Evolutionary conservation across 2,329 filamentous ascomycete genomes (phyloP).

Genomic region (Cordyceps pruinosa): DNA sequence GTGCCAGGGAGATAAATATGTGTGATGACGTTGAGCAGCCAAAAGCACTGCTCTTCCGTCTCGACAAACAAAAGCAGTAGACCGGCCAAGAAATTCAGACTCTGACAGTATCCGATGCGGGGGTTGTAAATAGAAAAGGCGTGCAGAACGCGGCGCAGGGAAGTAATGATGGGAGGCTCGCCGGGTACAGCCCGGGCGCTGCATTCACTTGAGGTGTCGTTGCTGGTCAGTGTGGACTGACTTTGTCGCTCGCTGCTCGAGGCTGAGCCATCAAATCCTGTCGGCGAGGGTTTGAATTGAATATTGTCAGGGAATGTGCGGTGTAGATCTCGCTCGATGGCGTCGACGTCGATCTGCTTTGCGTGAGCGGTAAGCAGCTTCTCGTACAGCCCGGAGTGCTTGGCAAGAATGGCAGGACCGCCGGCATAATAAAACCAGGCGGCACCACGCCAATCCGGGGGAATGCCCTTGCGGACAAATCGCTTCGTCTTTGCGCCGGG

Average conservation of each 20-base stretch:
- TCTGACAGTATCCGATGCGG: conserved; percentile 90
- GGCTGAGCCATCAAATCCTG: conserved; percentile 22
- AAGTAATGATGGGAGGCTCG: conserved; percentile 73
- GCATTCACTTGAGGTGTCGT: conserved; percentile 25
- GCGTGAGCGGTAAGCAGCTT: conserved; percentile 58
- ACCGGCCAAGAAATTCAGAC: conserved; percentile 88
- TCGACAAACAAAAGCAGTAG: conserved; percentile 81
- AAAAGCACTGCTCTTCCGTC: conserved; percentile 85
- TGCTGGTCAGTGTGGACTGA: conserved; percentile 31
- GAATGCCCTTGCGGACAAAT: conserved; percentile 88
- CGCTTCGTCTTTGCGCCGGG: conserved; percentile 78
- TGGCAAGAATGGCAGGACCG: conserved; percentile 69
- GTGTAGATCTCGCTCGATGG: conserved; percentile 89
- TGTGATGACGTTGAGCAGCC: conserved; percentile 89
- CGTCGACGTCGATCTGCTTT: conserved; percentile 70
- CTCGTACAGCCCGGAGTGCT: conserved; percentile 71
- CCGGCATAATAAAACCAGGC: conserved; percentile 97
- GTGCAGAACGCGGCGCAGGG: conserved; percentile 76
- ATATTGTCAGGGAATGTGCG: conserved; percentile 93
- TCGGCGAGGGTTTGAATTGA: conserved; percentile 63
- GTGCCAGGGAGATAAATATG: conserved; percentile 83
- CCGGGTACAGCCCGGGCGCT: conserved; percentile 28
- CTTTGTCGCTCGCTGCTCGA: conserved; percentile 27
- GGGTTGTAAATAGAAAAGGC: conserved; percentile 90
- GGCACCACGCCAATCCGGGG: conserved; percentile 86